Evolutionary conservation across 495 filamentous ascomycete genomes (phyloP).

Genomic region (Apodospora peruviana): DNA sequence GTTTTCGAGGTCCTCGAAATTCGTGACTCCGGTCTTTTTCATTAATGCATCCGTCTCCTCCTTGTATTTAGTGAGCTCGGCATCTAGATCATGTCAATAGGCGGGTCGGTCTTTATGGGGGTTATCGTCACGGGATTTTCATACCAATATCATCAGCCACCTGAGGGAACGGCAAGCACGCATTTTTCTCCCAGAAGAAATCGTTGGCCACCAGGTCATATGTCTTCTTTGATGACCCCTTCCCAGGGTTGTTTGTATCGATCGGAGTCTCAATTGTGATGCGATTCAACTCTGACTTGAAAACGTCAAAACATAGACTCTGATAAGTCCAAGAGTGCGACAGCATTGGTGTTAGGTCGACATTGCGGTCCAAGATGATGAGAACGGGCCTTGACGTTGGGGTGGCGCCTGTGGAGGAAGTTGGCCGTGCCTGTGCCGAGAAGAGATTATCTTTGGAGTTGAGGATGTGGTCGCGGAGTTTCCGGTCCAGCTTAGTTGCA

Average conservation of each 20-base stretch:
- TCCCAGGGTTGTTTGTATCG: conserved; percentile 68
- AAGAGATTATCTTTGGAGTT: conserved; percentile 98
- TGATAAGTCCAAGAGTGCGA: conserved; percentile 99
- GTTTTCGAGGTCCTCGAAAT: conserved; percentile 88
- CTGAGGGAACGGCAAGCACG: conserved; percentile 88
- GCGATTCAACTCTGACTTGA: conserved; percentile 67
- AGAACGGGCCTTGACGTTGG: conserved; percentile 74
- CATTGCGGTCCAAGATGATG: conserved; percentile 86
- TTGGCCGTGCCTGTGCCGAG: conserved; percentile 40
- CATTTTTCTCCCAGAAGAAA: conserved; percentile 96
- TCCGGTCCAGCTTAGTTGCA: conserved; percentile 86
- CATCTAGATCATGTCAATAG: conserved; percentile 11
- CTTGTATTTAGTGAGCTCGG: conserved; percentile 85
- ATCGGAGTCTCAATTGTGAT: conserved; percentile 82
- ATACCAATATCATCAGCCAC: conserved; percentile 83
- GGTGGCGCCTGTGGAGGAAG: conserved; percentile 41
- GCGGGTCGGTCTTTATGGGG: background rate
- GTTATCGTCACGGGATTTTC: background rate
- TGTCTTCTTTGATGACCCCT: conserved; percentile 67
- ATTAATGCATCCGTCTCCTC: conserved; percentile 94
- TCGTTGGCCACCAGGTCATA: conserved; percentile 90
- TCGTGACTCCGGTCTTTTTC: conserved; percentile 86
- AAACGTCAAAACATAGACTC: conserved; percentile 89
- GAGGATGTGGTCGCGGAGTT: conserved; percentile 91
- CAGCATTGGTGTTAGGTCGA: conserved; percentile 96